Evolutionary conservation across 2,329 filamentous ascomycete genomes (phyloP).

Genomic region (Pseudogymnoascus sp.): DNA sequence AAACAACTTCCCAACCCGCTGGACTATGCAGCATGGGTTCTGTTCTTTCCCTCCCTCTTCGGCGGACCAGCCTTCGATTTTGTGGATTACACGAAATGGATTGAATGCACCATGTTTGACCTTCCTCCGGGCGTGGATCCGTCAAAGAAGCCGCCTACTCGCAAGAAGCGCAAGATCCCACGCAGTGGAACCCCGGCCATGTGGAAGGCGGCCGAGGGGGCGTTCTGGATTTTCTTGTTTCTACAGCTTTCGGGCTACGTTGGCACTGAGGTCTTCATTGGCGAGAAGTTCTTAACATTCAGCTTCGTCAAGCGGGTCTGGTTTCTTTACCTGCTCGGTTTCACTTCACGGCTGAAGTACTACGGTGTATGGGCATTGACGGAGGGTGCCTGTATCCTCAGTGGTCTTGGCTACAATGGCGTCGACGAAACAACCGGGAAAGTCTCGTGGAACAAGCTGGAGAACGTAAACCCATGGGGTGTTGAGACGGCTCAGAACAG

Average conservation of each 20-base stretch:
- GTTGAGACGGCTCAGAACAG: slow-evolving; percentile 90
- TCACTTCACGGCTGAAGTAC: slow-evolving; percentile 82
- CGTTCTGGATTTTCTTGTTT: slow-evolving; percentile 73
- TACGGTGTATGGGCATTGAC: slow-evolving; percentile 93
- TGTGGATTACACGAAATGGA: slow-evolving; percentile 83
- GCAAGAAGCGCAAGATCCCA: slow-evolving; percentile 86
- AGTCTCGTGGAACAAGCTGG: slow-evolving; percentile 80
- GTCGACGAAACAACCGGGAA: slow-evolving; percentile 77
- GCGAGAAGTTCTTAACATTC: slow-evolving; percentile 57
- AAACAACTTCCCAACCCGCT: slow-evolving; percentile 63
- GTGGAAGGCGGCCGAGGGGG: slow-evolving; percentile 62
- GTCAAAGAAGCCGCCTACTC: slow-evolving; percentile 72
- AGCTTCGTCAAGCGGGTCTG: slow-evolving; percentile 65
- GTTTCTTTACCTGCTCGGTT: slow-evolving; percentile 72
- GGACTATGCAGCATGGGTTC: slow-evolving; percentile 80
- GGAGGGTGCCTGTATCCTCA: slow-evolving; percentile 88
- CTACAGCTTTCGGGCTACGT: slow-evolving; percentile 64
- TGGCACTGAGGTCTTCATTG: slow-evolving; percentile 52
- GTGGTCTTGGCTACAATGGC: slow-evolving; percentile 89
- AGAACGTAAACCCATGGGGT: slow-evolving; percentile 78
- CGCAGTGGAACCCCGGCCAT: slow-evolving; percentile 79
- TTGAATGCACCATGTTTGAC: slow-evolving; percentile 92
- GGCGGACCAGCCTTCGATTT: slow-evolving; percentile 91
- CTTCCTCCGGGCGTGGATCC: slow-evolving; percentile 74
- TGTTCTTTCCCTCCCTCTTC: slow-evolving; percentile 90